Evolutionary conservation across 345 rosid genomes (phyloP).

Genomic region (Pelargonium nanum): DNA sequence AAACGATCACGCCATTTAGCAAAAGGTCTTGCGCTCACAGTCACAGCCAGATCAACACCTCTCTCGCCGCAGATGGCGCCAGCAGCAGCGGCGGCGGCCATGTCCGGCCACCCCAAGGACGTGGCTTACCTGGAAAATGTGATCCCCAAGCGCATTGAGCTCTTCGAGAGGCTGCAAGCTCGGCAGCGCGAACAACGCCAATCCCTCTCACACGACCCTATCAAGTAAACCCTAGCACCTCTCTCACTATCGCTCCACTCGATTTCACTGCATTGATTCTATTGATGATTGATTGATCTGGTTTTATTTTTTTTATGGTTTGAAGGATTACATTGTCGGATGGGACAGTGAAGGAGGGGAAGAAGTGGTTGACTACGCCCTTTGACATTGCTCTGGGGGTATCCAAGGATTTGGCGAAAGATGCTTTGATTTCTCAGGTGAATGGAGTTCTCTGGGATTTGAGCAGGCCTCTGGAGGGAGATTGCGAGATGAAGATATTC

Average conservation of each 20-base stretch:
- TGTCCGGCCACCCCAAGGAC: conserved; percentile 50
- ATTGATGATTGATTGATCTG: neutral
- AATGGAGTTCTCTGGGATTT: conserved; percentile 80
- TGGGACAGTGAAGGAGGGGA: conserved; percentile 77
- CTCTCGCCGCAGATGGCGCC: conserved; percentile 7
- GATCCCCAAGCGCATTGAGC: conserved; percentile 54
- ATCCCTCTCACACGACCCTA: conserved; percentile 49
- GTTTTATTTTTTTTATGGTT: neutral
- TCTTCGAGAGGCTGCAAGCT: conserved; percentile 60
- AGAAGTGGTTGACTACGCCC: conserved; percentile 66
- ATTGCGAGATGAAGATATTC: conserved; percentile 65
- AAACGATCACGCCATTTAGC: no score
- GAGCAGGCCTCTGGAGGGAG: conserved; percentile 69
- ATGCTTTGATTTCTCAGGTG: conserved; percentile 68
- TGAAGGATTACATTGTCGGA: conserved; percentile 53
- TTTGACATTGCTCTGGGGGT: conserved; percentile 60
- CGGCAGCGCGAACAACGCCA: conserved; percentile 42
- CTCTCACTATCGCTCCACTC: no score
- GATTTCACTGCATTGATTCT: no score
- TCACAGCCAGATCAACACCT: conserved; percentile 12
- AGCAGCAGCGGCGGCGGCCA: conserved; percentile 19
- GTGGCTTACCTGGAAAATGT: conserved; percentile 45
- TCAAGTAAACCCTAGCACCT: conserved; percentile 33
- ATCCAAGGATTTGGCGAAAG: conserved; percentile 54
- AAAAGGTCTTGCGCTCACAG: conserved; percentile 6